These are phyloP conservation scores for Escovopsis sp. DNA, from an alignment of 2,329 filamentous ascomycete species.

Conservation along the genomic window DNA sequence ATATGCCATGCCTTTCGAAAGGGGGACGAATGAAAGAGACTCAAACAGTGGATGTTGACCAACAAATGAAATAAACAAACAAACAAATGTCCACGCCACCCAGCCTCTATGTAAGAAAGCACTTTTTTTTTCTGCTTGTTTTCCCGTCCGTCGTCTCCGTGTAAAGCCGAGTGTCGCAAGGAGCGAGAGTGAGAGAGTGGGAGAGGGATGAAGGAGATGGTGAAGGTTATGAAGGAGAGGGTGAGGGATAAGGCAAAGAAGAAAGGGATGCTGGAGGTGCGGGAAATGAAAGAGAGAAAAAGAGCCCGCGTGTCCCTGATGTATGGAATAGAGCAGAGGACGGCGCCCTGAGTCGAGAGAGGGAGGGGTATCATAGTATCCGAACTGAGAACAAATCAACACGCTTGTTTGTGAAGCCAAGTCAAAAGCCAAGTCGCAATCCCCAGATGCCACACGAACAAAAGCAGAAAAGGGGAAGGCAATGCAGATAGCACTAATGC, in stretches of 20 bases:
- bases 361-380: slow-evolving; percentile 23
- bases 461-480: neutral
- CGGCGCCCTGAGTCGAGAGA: neutral
- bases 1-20: too few species aligned
- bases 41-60: too few species aligned
- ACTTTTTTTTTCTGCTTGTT: neutral
- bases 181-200: too few species aligned
- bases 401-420: slow-evolving; percentile 2
- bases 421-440: neutral
- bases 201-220: too few species aligned
- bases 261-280: too few species aligned
- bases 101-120: slow-evolving; percentile 2
- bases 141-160: slow-evolving; percentile 2
- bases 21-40: too few species aligned
- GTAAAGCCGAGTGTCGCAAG: slow-evolving; percentile 2
- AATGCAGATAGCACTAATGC: too few species aligned
- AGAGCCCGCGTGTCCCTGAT: slow-evolving; percentile 9
- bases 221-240: too few species aligned
- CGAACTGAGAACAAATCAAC: slow-evolving; percentile 12
- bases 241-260: too few species aligned
- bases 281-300: too few species aligned
- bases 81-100: slow-evolving; percentile 3
- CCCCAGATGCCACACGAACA: slow-evolving; percentile 2
- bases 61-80: too few species aligned
- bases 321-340: slow-evolving; percentile 10